A percentile compares a stretch with the other conserved stretches of the same genome.
Conservation (phyloP, 2,329 filamentous ascomycete species). For the Ophiocordyceps australis region DNA sequence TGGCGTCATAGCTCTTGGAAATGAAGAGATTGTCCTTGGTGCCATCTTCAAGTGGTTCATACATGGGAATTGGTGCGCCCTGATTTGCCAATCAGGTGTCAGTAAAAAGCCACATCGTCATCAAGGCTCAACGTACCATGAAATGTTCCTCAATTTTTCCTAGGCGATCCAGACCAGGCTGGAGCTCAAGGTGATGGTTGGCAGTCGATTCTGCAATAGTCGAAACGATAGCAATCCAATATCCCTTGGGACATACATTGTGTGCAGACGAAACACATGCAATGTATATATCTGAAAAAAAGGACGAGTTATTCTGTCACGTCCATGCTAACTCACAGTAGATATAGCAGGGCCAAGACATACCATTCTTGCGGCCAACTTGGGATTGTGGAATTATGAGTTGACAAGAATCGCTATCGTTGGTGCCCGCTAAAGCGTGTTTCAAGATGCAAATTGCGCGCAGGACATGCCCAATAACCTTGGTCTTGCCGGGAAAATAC, state of each 20-base stretch:
- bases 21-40: constrained; percentile 85
- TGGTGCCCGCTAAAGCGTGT: constrained; percentile 82
- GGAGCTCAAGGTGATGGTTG: constrained; percentile 92
- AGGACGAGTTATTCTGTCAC: constrained; percentile 2
- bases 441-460: constrained; percentile 96
- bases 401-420: constrained; percentile 76
- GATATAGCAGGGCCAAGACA: constrained; percentile 10
- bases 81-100: constrained; percentile 8
- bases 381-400: constrained; percentile 97
- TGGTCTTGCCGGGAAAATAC: constrained; percentile 85
- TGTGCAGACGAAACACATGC: constrained; percentile 89
- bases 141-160: constrained; percentile 94
- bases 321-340: background rate
- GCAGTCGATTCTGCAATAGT: constrained; percentile 84
- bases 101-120: background rate
- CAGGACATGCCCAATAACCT: constrained; percentile 74
- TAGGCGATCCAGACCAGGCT: constrained; percentile 80
- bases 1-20: constrained; percentile 96
- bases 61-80: constrained; percentile 77
- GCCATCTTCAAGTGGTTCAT: constrained; percentile 75
- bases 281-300: constrained; percentile 69
- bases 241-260: constrained; percentile 96
- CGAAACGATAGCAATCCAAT: constrained; percentile 96
- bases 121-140: constrained; percentile 39
- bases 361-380: constrained; percentile 90